phyloP scores from a whole-genome alignment of 176 grass and related monocot species.

The Otatea glauca region DNA sequence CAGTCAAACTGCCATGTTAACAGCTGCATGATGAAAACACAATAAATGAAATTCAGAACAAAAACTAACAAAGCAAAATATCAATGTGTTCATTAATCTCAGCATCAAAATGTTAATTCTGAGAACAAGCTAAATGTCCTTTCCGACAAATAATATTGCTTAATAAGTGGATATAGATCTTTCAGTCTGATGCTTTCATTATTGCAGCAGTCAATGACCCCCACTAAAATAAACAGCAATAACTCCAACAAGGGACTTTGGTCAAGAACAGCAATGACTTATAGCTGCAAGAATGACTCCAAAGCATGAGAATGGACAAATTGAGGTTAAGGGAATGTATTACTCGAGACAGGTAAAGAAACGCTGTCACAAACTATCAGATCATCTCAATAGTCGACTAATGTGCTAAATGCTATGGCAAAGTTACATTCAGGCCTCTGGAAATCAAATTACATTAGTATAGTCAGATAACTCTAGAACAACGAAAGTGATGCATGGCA shows the following conservation, averaged over 20 bases:
- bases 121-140: constrained; percentile 29
- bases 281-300: constrained; percentile 4
- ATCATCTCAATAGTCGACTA: neutral
- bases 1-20: constrained; percentile 92
- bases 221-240: constrained; percentile 34
- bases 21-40: constrained; percentile 66
- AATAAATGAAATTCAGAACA: constrained; percentile 25
- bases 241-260: constrained; percentile 12
- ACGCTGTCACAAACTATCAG: neutral
- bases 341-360: neutral
- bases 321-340: neutral
- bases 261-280: constrained; percentile 19
- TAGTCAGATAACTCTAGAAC: neutral
- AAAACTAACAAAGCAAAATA: constrained; percentile 33
- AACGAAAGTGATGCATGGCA: constrained; percentile 9
- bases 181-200: neutral
- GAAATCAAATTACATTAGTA: neutral
- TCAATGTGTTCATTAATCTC: constrained; percentile 11
- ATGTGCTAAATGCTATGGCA: neutral
- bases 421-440: neutral
- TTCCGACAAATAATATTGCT: neutral
- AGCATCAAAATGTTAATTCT: constrained; percentile 11
- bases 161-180: constrained; percentile 12
- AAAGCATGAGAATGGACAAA: neutral
- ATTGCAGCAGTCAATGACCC: neutral